Percentiles rank a stretch among this genome's conserved stretches.
phyloP scores from a whole-genome alignment of 148 eudicot genomes.

The Arbutus unedo region DNA sequence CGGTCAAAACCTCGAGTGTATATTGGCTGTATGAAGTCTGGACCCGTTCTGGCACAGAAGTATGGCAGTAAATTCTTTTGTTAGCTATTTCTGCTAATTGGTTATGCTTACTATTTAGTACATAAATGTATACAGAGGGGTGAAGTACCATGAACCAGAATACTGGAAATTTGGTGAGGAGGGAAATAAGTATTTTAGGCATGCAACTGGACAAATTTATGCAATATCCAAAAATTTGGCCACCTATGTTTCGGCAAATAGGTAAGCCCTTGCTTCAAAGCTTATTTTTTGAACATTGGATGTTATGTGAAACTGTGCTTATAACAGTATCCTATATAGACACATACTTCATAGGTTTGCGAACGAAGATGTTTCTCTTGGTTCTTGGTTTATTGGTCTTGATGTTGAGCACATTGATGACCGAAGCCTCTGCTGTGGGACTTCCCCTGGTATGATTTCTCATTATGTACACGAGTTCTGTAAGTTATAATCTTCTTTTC shows the following conservation, averaged over 20 bases:
- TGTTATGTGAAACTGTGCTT: neutral
- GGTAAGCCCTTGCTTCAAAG: conserved; percentile 31
- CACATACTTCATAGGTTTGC: conserved; percentile 67
- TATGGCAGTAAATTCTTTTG: conserved; percentile 21
- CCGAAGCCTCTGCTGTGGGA: conserved; percentile 70
- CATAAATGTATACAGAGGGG: conserved; percentile 40
- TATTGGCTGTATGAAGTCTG: conserved; percentile 85
- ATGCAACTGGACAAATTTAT: conserved; percentile 82
- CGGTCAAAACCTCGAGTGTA: conserved; percentile 68
- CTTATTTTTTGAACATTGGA: neutral
- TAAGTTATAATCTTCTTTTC: neutral
- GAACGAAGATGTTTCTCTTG: conserved; percentile 80
- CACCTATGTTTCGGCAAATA: conserved; percentile 53
- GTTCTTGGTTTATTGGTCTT: conserved; percentile 84
- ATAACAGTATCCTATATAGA: conserved; percentile 26
- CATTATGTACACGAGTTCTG: neutral
- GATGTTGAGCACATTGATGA: conserved; percentile 81
- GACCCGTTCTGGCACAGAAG: conserved; percentile 69
- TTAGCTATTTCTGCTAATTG: neutral
- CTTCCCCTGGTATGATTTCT: conserved; percentile 51
- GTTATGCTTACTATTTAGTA: conserved; percentile 1
- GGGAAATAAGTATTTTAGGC: conserved; percentile 77
- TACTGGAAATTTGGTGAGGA: conserved; percentile 84
- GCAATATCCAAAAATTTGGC: conserved; percentile 78
- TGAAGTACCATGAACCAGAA: conserved; percentile 78